Evolutionary conservation across 345 rosid species (phyloP).

Genomic region (Heritiera littoralis): DNA sequence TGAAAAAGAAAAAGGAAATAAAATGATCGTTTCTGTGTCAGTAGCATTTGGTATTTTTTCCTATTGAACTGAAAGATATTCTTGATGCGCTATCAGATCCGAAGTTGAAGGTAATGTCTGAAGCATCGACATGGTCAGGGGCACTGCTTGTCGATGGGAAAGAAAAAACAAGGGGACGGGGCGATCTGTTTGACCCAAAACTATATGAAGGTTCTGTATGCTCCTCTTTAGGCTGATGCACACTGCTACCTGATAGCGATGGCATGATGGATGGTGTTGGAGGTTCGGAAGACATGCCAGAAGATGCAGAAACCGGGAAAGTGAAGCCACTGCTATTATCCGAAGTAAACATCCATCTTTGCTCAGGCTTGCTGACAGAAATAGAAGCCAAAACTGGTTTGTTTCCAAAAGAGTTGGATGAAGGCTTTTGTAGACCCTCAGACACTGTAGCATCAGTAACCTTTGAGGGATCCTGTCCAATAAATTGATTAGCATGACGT

Average conservation of each 20-base stretch:
- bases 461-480: slow-evolving; percentile 45
- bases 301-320: slow-evolving; percentile 65
- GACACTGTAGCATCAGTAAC: slow-evolving; percentile 30
- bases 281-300: slow-evolving; percentile 63
- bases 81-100: slow-evolving; percentile 57
- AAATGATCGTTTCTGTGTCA: neutral
- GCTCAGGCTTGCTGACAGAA: slow-evolving; percentile 52
- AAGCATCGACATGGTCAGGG: slow-evolving; percentile 35
- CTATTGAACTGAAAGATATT: slow-evolving; percentile 58
- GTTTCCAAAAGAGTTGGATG: slow-evolving; percentile 41
- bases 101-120: slow-evolving; percentile 60
- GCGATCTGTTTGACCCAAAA: slow-evolving; percentile 50
- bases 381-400: slow-evolving; percentile 63
- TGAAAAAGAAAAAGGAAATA: too few relatives aligned
- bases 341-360: slow-evolving; percentile 51
- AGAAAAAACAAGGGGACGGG: slow-evolving; percentile 53
- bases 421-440: slow-evolving; percentile 46
- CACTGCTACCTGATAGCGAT: slow-evolving; percentile 29
- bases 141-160: slow-evolving; percentile 63
- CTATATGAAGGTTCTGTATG: slow-evolving; percentile 52
- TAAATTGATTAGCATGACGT: slow-evolving; percentile 22
- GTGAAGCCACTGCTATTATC: slow-evolving; percentile 57
- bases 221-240: slow-evolving; percentile 40
- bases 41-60: slow-evolving; percentile 61
- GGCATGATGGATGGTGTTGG: slow-evolving; percentile 84